Evolutionary conservation across 2,329 filamentous ascomycete species (phyloP).

Genomic region (Colletotrichum liaoningense): DNA sequence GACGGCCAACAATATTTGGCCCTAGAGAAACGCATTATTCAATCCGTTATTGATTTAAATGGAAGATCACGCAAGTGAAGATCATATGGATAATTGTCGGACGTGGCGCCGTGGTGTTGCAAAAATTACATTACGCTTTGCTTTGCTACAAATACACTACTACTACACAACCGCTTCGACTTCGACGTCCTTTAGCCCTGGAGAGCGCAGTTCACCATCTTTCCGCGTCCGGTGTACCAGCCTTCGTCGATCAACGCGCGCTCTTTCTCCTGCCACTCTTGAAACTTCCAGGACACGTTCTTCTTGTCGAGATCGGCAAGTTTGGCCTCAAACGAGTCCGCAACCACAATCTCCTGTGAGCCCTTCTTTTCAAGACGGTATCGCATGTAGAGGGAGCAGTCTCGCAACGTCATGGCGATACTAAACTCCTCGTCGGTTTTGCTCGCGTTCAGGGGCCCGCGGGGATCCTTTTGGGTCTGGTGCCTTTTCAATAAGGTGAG

Average conservation of each 20-base stretch:
- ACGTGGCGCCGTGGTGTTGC: not conserved
- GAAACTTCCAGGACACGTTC: constrained; percentile 72
- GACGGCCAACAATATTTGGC: not conserved
- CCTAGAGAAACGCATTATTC: not conserved
- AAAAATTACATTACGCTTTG: constrained; percentile 14
- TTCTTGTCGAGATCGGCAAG: constrained; percentile 85
- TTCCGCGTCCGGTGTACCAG: constrained; percentile 65
- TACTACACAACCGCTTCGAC: not conserved
- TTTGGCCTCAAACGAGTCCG: constrained; percentile 61
- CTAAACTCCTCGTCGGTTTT: constrained; percentile 62
- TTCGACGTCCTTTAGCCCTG: not conserved
- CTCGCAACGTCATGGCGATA: constrained; percentile 82
- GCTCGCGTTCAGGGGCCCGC: constrained; percentile 55
- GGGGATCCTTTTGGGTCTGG: constrained; percentile 57
- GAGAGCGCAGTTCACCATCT: constrained; percentile 32
- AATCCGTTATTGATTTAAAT: not conserved
- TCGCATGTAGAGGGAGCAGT: constrained; percentile 81
- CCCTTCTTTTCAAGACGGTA: constrained; percentile 12
- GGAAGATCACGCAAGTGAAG: not conserved
- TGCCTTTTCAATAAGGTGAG: constrained; percentile 3
- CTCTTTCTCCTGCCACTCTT: constrained; percentile 77
- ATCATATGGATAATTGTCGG: no score
- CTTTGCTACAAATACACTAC: constrained; percentile 16
- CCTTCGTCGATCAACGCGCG: constrained; percentile 71
- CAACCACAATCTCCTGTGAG: constrained; percentile 1